Base-by-base conservation (phyloP, 2,329 filamentous ascomycete species). In the Cryphonectria nitschkei region DNA sequence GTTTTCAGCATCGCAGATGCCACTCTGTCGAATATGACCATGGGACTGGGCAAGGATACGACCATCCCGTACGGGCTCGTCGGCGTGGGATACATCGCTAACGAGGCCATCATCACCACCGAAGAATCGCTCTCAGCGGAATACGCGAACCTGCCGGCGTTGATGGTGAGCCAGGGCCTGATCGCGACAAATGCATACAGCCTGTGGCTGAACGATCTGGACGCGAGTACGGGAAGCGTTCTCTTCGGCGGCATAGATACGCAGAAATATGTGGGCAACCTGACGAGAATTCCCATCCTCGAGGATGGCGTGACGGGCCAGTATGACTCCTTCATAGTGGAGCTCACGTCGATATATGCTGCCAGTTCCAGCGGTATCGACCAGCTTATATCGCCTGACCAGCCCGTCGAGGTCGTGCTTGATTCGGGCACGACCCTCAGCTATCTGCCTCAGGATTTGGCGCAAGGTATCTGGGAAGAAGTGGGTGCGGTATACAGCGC, bases 241-340 rank as follows among this genome's bases (percentile, higher is more conserved):
- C 83, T 95, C 1, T 96, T 95, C 75, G 93, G 93, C 54, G 93
- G 92, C n/a, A 89, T 95, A 71, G 92, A 95, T 78, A 92, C 88
- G 0, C 87, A 86, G 71, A 95, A 95, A 78, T 96, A 89, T 80
- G 78, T 84, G 0, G 92, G 92, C 64, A 79, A 87, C 2, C 83
- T 95, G 43, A 84, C 85, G 62, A 87, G 85, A 7, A 83, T 94
- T 39, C 84, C 90, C 22, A 84, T 94, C 72, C 82, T 89, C 75
- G 78, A 84, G 68, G 77, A 81, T 70, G 78, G 82, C 64, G 74
- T 78, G 67, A 83, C 76, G 41, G 66, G 65, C 73, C 75, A 68
- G 43, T 85, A 81, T 71, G 82, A 80, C 34, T 82, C 86, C 9
- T 88, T 88, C 72, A 76, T 79, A 4, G 84, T 89, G 6, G 77